These are phyloP conservation scores for Gnomoniopsis smithogilvyi DNA, from an alignment of 2,329 filamentous ascomycete species.

Conservation along the genomic window DNA sequence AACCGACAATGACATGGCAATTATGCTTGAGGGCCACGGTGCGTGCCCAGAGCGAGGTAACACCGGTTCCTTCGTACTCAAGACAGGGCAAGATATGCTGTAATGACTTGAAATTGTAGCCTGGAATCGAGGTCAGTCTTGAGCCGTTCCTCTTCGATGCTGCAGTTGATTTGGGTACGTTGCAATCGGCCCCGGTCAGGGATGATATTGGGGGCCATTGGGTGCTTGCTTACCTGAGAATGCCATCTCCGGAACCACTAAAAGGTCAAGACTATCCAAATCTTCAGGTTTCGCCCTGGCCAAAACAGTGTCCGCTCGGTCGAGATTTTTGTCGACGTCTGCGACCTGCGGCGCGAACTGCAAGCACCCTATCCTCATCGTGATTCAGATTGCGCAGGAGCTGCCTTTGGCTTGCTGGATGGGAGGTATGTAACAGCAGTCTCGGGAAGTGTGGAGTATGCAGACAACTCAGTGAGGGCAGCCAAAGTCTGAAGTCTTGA, in stretches of 20 bases:
- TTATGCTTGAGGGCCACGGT: slow-evolving; percentile 62
- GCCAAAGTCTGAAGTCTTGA: too few relatives aligned
- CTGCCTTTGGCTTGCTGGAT: not conserved
- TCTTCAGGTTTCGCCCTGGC: slow-evolving; percentile 45
- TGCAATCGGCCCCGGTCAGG: not conserved
- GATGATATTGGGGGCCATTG: not conserved
- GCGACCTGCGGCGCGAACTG: slow-evolving; percentile 72
- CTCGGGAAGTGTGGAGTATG: not conserved
- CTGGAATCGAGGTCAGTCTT: slow-evolving; percentile 31
- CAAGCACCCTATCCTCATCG: slow-evolving; percentile 67
- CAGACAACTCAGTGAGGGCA: not conserved
- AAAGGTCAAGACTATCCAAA: slow-evolving; percentile 65
- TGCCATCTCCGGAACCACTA: slow-evolving; percentile 74
- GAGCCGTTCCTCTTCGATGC: not conserved
- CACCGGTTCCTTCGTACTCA: slow-evolving; percentile 63
- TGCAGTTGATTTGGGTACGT: too few relatives aligned
- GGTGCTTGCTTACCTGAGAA: slow-evolving; percentile 58
- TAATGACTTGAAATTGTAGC: slow-evolving; percentile 75
- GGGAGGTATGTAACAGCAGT: not conserved
- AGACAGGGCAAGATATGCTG: slow-evolving; percentile 66
- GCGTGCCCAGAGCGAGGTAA: slow-evolving; percentile 69
- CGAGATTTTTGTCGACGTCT: slow-evolving; percentile 67
- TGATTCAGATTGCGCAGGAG: slow-evolving; percentile 13
- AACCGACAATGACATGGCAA: slow-evolving; percentile 68
- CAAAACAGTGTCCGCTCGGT: slow-evolving; percentile 63